Evolutionary conservation across 2,329 filamentous ascomycete genomes (phyloP), one percentile per base, ranked within the genome.

Genomic region (Fusarium musae): DNA sequence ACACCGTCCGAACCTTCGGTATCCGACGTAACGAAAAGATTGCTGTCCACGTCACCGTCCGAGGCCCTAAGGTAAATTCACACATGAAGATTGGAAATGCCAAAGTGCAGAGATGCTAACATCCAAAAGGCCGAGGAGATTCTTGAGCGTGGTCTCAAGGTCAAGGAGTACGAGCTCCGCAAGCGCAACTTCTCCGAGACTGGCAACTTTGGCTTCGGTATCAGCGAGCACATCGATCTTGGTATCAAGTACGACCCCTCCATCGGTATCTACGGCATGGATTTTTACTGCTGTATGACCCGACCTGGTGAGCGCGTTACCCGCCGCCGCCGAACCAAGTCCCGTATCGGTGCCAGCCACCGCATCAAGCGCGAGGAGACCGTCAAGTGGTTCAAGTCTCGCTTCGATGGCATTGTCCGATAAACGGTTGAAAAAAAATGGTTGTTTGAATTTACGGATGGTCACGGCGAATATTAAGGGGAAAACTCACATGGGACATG

Each of bases 1-100:
- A 98, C 93, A 99, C 96, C 81, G 96, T 99, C 91, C 96, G 96
- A 90, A 98, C 96, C 84, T 99, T 99, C 88, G 96, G 96, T 93
- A 99, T 99, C 92, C 96, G 96, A 87, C 96, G 96, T 95, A 99
- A 99, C 93, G 96, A 99, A 87, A 98, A 98, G 93, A 99, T 99
- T 84, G 89, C 96, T 79, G 96, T 99, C 80, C 96, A 99, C 90
- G 96, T 99, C 84, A 99, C 96, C 84, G 95, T 99, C 88, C 96
- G 96, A 85, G 96, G 96, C 84, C 95, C 96, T 87, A 85, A 98
- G 84, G 84, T 85, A 83, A 77, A 73, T 70, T 56, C 44, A 36
- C 32, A 47, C 50, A 57, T 30, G n/a, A 37, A 23, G 8, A 28
- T 43, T 28, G 11, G 23, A 26, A 57, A 16, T 19, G 36, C 23